Conservation (phyloP, 2,329 filamentous ascomycete species). For the Helotiales sp. region DNA sequence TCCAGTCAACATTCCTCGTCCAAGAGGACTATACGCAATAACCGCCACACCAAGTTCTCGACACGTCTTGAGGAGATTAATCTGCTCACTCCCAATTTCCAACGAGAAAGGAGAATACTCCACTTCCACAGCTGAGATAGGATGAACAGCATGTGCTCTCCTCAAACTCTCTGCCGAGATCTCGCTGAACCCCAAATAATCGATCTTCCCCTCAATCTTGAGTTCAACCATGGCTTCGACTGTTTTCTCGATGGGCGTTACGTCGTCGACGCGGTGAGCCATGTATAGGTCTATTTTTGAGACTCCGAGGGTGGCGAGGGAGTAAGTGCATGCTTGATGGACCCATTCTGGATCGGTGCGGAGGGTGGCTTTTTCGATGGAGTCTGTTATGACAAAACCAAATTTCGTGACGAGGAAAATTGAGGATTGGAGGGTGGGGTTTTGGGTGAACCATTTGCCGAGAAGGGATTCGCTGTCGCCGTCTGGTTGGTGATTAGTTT, state of each 20-base stretch:
- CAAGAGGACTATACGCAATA: constrained; percentile 60
- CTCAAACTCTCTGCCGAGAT: constrained; percentile 49
- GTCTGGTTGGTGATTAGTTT: background rate
- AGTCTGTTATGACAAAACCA: constrained; percentile 11
- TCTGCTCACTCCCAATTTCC: constrained; percentile 54
- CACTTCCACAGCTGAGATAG: constrained; percentile 52
- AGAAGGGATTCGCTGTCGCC: constrained; percentile 11
- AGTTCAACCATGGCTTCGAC: constrained; percentile 42
- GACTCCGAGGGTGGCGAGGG: constrained; percentile 39
- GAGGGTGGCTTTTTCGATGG: background rate
- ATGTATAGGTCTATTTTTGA: constrained; percentile 35
- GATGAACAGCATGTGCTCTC: constrained; percentile 50
- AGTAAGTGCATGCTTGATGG: constrained; percentile 39
- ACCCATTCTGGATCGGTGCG: constrained; percentile 38
- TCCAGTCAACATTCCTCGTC: constrained; percentile 57
- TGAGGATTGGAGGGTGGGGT: constrained; percentile 11
- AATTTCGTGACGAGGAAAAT: constrained; percentile 21
- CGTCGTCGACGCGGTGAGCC: constrained; percentile 39
- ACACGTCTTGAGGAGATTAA: constrained; percentile 51
- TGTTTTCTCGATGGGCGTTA: constrained; percentile 44
- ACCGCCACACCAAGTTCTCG: constrained; percentile 58
- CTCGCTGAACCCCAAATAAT: constrained; percentile 56
- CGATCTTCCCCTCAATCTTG: constrained; percentile 53
- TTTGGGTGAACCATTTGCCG: constrained; percentile 14
- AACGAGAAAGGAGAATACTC: constrained; percentile 56